Conservation (phyloP, 495 filamentous ascomycete species). For the Daldinia vernicosa region DNA sequence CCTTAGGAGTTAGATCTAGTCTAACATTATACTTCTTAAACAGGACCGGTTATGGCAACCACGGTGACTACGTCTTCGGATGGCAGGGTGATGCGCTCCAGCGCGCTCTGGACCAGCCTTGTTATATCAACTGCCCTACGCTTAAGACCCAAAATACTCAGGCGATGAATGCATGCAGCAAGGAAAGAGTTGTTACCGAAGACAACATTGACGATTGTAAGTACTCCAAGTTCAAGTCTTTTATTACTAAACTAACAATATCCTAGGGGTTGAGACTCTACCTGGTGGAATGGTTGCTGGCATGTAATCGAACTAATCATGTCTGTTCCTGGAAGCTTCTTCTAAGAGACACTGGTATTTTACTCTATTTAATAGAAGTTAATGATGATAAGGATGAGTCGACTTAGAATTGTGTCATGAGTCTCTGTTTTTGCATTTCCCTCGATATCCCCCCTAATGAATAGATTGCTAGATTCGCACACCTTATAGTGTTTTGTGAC, state of each 20-base stretch:
- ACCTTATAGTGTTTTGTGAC: too few species aligned
- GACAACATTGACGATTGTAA: slow-evolving; percentile 45
- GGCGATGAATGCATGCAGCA: slow-evolving; percentile 49
- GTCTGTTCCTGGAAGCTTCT: too few species aligned
- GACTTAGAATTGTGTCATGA: not conserved
- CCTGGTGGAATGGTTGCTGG: slow-evolving; percentile 23
- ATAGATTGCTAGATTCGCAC: not conserved
- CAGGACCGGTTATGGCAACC: slow-evolving; percentile 24
- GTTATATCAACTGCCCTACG: slow-evolving; percentile 12
- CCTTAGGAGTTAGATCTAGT: not conserved
- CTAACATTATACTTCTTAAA: not conserved
- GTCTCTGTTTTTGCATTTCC: not conserved
- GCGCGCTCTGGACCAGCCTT: slow-evolving; percentile 46
- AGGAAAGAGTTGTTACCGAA: slow-evolving; percentile 30
- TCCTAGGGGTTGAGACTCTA: slow-evolving; percentile 22
- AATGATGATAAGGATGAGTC: not conserved
- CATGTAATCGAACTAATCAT: slow-evolving; percentile 4
- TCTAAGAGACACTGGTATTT: too few species aligned
- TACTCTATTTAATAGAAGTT: too few species aligned
- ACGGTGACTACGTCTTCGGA: slow-evolving; percentile 49
- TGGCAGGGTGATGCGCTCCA: slow-evolving; percentile 48
- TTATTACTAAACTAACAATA: not conserved
- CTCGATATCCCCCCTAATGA: not conserved
- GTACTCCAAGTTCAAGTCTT: not conserved
- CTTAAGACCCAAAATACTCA: slow-evolving; percentile 48